Evolutionary conservation across 2,329 filamentous ascomycete species (phyloP), one percentile per base, ranked within the genome.

Genomic region (Aureobasidium leucospermi): DNA sequence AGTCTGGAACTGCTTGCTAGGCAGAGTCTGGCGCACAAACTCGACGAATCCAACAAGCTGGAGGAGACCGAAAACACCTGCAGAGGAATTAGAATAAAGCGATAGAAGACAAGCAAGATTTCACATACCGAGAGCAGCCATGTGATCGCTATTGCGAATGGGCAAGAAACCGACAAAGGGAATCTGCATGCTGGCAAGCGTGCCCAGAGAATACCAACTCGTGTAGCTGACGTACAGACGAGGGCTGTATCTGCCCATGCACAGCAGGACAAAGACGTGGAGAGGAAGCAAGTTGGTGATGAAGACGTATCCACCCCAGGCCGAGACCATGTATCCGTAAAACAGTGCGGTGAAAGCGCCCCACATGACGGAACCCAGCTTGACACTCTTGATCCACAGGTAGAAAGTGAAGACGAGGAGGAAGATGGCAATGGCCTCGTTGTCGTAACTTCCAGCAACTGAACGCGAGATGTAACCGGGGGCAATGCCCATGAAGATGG

Each of bases 311-410:
- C 94, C 94, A 81, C 94, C 94, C 94, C 94, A 99, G 16, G 95
- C 96, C 51, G 93, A 94, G 65, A 99, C 94, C 94, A 99, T 99
- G 85, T 99, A 99, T 70, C 94, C 94, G 76, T 99, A 99, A 78
- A 95, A 97, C 59, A 99, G 81, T 45, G 94, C 94, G 67, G 92
- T 94, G 63, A 96, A 80, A 39, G 90, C 92, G 67, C 91, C 93
- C 93, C 93, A 99, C 75, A 96, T 89, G 73, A 96, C 91, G 53
- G 94, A 97, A 29, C 94, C 94, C 61, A 91, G 84, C 81, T 99
- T 99, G 67, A 99, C 82, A 19, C 94, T 90, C 82, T 97, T 97
- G 78, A 99, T 96, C 94, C 94, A 99, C 57, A 99, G 84, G 77
- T 86, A 99, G 77, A 99, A 99, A 72, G 94, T 99, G 75, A 96